phyloP scores from a whole-genome alignment of 495 filamentous ascomycete genomes.

The Darksidea phi region DNA sequence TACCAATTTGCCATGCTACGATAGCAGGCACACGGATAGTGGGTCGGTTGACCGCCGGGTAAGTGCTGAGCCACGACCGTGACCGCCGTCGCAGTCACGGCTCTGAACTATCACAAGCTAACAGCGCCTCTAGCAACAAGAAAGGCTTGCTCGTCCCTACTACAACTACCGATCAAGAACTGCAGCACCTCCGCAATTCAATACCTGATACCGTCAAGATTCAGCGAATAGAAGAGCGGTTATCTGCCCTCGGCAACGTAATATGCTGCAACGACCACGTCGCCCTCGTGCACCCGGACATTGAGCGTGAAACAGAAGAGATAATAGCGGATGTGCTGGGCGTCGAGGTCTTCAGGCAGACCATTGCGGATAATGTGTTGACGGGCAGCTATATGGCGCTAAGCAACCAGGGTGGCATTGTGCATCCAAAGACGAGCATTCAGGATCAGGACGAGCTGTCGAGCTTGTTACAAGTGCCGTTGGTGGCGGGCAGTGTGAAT shows the following conservation, averaged over 20 bases:
- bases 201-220: slow-evolving; percentile 89
- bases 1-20: slow-evolving; percentile 96
- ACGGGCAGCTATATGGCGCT: slow-evolving; percentile 94
- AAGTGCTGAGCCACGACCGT: slow-evolving; percentile 25
- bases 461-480: slow-evolving; percentile 87
- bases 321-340: slow-evolving; percentile 90
- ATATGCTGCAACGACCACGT: slow-evolving; percentile 97
- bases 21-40: slow-evolving; percentile 96
- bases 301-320: slow-evolving; percentile 73
- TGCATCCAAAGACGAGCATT: slow-evolving; percentile 94
- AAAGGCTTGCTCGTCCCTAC: slow-evolving; percentile 96
- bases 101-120: not conserved
- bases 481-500: slow-evolving; percentile 92
- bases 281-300: slow-evolving; percentile 91
- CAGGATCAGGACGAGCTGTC: slow-evolving; percentile 97
- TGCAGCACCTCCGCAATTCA: slow-evolving; percentile 92
- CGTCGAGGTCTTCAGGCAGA: slow-evolving; percentile 98
- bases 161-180: slow-evolving; percentile 93
- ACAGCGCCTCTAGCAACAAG: slow-evolving; percentile 63
- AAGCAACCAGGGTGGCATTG: slow-evolving; percentile 93
- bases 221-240: slow-evolving; percentile 91
- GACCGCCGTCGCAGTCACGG: not conserved
- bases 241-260: slow-evolving; percentile 94
- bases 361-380: slow-evolving; percentile 92
- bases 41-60: slow-evolving; percentile 92